A percentile compares a stretch with the other conserved stretches of the same genome.
phyloP scores from a whole-genome alignment of 257 asterid species.

The Ligustrum vulgare region DNA sequence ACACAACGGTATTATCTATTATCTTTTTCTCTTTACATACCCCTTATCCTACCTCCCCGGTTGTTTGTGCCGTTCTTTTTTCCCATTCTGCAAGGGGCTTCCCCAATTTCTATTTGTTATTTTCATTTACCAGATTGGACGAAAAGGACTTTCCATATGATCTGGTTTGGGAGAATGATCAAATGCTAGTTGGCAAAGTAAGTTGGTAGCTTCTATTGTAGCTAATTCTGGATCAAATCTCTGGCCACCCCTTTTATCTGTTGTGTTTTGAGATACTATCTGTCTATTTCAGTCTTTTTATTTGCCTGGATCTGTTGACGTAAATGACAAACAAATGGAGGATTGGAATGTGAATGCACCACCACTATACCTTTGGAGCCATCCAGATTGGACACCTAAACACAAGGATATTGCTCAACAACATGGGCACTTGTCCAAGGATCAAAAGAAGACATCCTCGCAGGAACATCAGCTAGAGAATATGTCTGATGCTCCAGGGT shows the following conservation, averaged over 20 bases:
- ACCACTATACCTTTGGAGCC: conserved; percentile 83
- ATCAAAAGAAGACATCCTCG: conserved; percentile 18
- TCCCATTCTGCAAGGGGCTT: background rate
- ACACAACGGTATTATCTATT: conserved; percentile 47
- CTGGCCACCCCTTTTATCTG: background rate
- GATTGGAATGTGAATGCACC: conserved; percentile 81
- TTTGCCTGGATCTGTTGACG: conserved; percentile 85
- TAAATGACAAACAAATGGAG: conserved; percentile 66
- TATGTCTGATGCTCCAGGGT: conserved; percentile 22
- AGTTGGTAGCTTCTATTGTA: conserved; percentile 1
- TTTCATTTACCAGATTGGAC: conserved; percentile 56
- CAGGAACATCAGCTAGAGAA: conserved; percentile 22
- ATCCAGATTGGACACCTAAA: conserved; percentile 54
- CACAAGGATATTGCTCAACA: conserved; percentile 70
- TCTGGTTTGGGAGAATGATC: conserved; percentile 79
- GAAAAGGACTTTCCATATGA: conserved; percentile 48
- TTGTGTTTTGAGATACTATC: conserved; percentile 9
- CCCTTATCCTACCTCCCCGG: background rate
- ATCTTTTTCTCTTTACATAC: background rate
- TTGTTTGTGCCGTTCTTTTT: background rate
- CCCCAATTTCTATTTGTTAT: background rate
- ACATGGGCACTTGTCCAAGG: conserved; percentile 49
- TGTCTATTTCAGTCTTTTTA: conserved; percentile 69
- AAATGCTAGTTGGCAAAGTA: conserved; percentile 72
- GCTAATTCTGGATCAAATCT: conserved; percentile 2